Evolutionary conservation across 1,284 basidiomycete genomes (phyloP).

Genomic region (Ceratobasidium sp.): DNA sequence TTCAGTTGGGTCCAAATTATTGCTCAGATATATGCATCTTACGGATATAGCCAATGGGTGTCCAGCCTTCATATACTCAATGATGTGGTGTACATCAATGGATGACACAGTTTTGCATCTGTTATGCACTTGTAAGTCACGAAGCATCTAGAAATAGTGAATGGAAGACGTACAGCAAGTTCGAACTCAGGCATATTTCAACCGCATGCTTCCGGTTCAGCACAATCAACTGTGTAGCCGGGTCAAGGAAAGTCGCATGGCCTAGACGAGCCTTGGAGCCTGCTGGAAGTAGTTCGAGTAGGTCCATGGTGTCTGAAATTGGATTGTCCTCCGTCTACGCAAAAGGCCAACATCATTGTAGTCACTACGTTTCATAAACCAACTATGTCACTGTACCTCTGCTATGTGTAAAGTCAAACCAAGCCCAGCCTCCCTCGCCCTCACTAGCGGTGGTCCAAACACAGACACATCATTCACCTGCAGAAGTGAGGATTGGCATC

Average conservation of each 20-base stretch:
- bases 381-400: slow-evolving; percentile 65
- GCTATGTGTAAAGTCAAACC: slow-evolving; percentile 84
- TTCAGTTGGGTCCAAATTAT: background rate
- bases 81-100: slow-evolving; percentile 79
- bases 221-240: slow-evolving; percentile 71
- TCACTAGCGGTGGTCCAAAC: slow-evolving; percentile 68
- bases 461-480: slow-evolving; percentile 62
- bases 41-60: slow-evolving; percentile 84
- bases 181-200: slow-evolving; percentile 87
- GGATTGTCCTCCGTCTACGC: slow-evolving; percentile 67
- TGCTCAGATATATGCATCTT: slow-evolving; percentile 55
- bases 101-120: slow-evolving; percentile 78
- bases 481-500: background rate
- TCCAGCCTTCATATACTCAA: slow-evolving; percentile 71
- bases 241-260: slow-evolving; percentile 84
- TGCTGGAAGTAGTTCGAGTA: slow-evolving; percentile 69
- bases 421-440: slow-evolving; percentile 71
- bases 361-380: too few relatives aligned
- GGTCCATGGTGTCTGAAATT: slow-evolving; percentile 72
- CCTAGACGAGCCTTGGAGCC: slow-evolving; percentile 67
- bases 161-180: slow-evolving; percentile 70
- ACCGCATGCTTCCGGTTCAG: slow-evolving; percentile 73
- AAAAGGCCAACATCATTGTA: background rate
- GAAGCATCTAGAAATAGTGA: background rate
- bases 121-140: slow-evolving; percentile 3